phyloP scores from a whole-genome alignment of 257 asterid species.

The Scutellaria barbata region DNA sequence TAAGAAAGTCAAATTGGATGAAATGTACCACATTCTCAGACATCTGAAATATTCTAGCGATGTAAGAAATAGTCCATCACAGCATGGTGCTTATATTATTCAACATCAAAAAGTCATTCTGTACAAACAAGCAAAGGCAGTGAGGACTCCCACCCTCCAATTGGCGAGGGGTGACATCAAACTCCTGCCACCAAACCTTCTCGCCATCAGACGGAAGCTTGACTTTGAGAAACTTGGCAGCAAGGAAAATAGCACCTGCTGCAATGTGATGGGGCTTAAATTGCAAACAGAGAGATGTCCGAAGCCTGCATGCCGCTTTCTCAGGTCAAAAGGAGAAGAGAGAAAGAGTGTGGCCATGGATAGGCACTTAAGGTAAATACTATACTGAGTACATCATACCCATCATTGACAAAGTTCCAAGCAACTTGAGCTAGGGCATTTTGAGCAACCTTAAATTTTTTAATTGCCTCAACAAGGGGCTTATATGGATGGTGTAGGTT shows the following conservation, averaged over 20 bases:
- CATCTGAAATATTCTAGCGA: constrained; percentile 10
- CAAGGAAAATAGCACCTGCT: constrained; percentile 99
- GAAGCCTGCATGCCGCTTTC: constrained; percentile 86
- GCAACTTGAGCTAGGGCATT: constrained; percentile 95
- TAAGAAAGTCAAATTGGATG: constrained; percentile 14
- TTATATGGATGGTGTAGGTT: constrained; percentile 89
- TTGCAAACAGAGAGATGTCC: constrained; percentile 97
- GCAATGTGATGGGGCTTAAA: constrained; percentile 99
- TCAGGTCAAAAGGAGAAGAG: constrained; percentile 67
- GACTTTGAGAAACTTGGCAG: constrained; percentile 98
- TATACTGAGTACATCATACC: constrained; percentile 62
- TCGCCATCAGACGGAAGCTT: constrained; percentile 96
- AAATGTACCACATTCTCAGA: constrained; percentile 30
- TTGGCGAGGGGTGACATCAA: constrained; percentile 99
- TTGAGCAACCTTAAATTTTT: constrained; percentile 91
- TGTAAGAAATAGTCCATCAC: constrained; percentile 29
- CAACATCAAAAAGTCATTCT: constrained; percentile 29
- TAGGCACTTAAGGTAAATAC: constrained; percentile 38
- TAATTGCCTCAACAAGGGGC: constrained; percentile 94
- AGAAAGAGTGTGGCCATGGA: constrained; percentile 51
- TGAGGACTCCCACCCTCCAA: constrained; percentile 87
- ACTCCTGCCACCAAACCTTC: constrained; percentile 99
- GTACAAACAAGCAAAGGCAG: constrained; percentile 48
- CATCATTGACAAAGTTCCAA: constrained; percentile 99
- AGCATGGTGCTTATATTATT: constrained; percentile 24